Evolutionary conservation across 2,329 filamentous ascomycete genomes (phyloP).

Genomic region (Leptographium galeiforme): DNA sequence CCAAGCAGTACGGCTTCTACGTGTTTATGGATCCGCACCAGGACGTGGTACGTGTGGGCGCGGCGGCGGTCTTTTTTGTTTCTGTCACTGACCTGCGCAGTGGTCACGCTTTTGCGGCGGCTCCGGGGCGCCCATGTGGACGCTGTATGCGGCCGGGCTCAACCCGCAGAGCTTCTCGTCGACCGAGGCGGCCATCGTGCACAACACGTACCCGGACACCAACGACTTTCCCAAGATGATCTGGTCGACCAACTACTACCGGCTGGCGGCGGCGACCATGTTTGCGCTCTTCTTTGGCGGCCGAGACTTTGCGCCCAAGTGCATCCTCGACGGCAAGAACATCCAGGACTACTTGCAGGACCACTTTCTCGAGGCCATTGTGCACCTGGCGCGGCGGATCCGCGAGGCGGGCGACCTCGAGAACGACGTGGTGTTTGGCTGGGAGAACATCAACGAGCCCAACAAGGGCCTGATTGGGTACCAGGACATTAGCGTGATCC

Average conservation of each 20-base stretch:
- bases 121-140: conserved; percentile 96
- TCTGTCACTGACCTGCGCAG: conserved; percentile 22
- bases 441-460: conserved; percentile 94
- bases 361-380: conserved; percentile 71
- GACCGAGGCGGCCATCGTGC: conserved; percentile 85
- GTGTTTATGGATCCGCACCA: conserved; percentile 98
- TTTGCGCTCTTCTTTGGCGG: conserved; percentile 93
- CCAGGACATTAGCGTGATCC: conserved; percentile 67
- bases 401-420: conserved; percentile 82
- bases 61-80: neutral
- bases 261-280: conserved; percentile 75
- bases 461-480: conserved; percentile 79
- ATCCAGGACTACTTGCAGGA: conserved; percentile 90
- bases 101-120: conserved; percentile 94
- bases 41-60: conserved; percentile 58
- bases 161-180: conserved; percentile 74
- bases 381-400: conserved; percentile 70
- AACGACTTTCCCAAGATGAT: conserved; percentile 95
- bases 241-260: conserved; percentile 94
- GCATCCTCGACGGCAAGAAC: conserved; percentile 80
- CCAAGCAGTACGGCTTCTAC: conserved; percentile 85
- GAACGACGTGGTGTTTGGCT: conserved; percentile 78
- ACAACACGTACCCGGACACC: conserved; percentile 82
- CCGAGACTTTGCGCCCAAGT: conserved; percentile 85
- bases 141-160: conserved; percentile 82